phyloP scores from a whole-genome alignment of 371 early-diverging fungal species.

The Mucor mucedo region DNA sequence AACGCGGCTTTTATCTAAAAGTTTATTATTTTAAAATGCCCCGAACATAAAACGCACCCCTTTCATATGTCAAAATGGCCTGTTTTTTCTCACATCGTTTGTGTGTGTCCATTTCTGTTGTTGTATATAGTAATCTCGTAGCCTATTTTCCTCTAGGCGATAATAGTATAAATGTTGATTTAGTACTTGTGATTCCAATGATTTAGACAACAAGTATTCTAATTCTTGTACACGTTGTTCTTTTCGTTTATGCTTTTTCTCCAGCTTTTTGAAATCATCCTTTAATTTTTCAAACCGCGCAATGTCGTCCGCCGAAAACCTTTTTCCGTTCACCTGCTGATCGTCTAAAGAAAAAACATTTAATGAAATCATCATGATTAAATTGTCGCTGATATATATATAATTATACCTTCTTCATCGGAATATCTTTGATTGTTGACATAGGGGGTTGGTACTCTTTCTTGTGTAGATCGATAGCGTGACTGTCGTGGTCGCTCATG shows the following conservation, averaged over 20 bases:
- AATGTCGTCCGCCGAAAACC: neutral
- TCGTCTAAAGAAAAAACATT: neutral
- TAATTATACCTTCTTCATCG: neutral
- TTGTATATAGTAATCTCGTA: neutral
- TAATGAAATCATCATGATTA: neutral
- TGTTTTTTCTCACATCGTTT: neutral
- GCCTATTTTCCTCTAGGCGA: neutral
- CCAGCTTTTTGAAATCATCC: conserved; percentile 11
- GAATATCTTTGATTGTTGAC: too few relatives aligned
- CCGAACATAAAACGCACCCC: neutral
- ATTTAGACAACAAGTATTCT: conserved; percentile 1
- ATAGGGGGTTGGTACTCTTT: too few relatives aligned
- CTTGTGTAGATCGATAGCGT: too few relatives aligned
- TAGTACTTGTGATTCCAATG: neutral
- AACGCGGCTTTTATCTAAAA: neutral
- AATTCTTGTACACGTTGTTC: conserved; percentile 4
- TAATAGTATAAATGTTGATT: neutral
- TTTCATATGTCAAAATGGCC: conserved; percentile 4
- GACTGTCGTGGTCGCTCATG: neutral
- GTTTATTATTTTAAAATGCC: neutral
- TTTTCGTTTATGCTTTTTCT: conserved; percentile 11
- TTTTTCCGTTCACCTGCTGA: conserved; percentile 3
- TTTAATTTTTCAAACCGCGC: conserved; percentile 11
- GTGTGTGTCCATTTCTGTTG: conserved; percentile 1
- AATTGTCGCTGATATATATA: neutral